A percentile compares a stretch with the other conserved stretches of the same genome.
Conservation (phyloP, 2,329 filamentous ascomycete genomes). For the Penicillium sclerotigenum region DNA sequence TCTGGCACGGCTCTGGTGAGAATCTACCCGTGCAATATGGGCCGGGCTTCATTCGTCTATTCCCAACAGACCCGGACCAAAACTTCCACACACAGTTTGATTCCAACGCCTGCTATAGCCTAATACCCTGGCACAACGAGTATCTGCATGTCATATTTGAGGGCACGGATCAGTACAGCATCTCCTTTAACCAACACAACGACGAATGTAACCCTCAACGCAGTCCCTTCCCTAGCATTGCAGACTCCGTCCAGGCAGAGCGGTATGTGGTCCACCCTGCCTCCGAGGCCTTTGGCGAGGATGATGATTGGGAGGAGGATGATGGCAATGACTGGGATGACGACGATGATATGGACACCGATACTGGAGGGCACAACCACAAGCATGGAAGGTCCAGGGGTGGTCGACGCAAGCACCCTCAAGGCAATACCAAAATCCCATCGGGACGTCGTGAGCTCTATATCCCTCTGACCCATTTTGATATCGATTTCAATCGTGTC, state of each 20-base stretch:
- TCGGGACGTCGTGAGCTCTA: conserved; percentile 52
- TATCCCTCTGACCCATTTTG: conserved; percentile 65
- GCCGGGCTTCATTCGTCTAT: conserved; percentile 54
- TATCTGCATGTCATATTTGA: conserved; percentile 65
- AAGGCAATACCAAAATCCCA: background rate
- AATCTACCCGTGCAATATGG: conserved; percentile 53
- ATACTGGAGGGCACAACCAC: background rate
- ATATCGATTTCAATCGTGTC: conserved; percentile 55
- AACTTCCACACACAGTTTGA: conserved; percentile 60
- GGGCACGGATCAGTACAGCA: conserved; percentile 61
- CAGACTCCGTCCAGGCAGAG: conserved; percentile 63
- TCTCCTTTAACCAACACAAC: conserved; percentile 67
- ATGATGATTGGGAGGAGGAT: background rate
- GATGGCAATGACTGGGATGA: background rate
- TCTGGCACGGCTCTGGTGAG: conserved; percentile 66
- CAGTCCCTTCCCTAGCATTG: conserved; percentile 63
- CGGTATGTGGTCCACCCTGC: conserved; percentile 48
- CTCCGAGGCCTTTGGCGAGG: background rate
- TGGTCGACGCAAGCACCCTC: background rate
- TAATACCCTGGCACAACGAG: conserved; percentile 53
- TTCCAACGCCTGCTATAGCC: conserved; percentile 53
- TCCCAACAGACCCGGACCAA: conserved; percentile 59
- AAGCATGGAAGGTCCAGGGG: background rate
- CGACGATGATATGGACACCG: background rate
- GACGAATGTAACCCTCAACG: conserved; percentile 53